Base-by-base conservation (phyloP, 805 yeast species). In the Candida lessepsii region DNA sequence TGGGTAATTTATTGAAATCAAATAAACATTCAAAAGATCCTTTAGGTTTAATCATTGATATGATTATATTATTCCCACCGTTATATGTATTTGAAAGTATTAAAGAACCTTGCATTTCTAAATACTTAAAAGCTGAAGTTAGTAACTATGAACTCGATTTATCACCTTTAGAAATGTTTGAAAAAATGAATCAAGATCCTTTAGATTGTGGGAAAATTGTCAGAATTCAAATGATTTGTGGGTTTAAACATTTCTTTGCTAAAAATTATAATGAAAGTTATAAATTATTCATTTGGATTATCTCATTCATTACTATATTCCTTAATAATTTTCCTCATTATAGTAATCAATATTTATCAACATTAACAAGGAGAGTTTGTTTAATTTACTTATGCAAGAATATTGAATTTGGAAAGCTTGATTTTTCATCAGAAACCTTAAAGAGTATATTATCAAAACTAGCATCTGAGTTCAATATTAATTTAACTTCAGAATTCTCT, bases 151-250 rank as follows among this genome's bases (percentile, higher is more conserved):
- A 29, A 5, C 14, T 16, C 13, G n/a, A 19, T 29, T 9, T 13
- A 11, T 6, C 38, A 8, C 32, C 37, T 5, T 3, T 10, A 11
- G 23, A 34, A 11, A 16, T 9, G 32, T 39, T 4, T 25, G 11
- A 14, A 20, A 4, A 24, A 15, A 8, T 20, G n/a, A 5, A n/a
- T 13, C n/a, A 20, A 13, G 11, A 24, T 10, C 13, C 14, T 6
- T 10, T 7, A 10, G 23, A 11, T 5, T 34, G 37, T 34, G 48
- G 42, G 8, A 4, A 40, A 11, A 39, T 54, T 2, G 39, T 56
- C 7, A 55, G 48, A 32, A 45, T 42, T 23, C 52, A 52, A 28
- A 31, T 51, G 5, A 42, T 56, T 6, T 9, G 31, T n/a, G 66
- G 56, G 2, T 52, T 48, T 17, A 14, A 56, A 3, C 14, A 40